Conservation (phyloP, 306 rosid genomes). For the Morella rubra region DNA sequence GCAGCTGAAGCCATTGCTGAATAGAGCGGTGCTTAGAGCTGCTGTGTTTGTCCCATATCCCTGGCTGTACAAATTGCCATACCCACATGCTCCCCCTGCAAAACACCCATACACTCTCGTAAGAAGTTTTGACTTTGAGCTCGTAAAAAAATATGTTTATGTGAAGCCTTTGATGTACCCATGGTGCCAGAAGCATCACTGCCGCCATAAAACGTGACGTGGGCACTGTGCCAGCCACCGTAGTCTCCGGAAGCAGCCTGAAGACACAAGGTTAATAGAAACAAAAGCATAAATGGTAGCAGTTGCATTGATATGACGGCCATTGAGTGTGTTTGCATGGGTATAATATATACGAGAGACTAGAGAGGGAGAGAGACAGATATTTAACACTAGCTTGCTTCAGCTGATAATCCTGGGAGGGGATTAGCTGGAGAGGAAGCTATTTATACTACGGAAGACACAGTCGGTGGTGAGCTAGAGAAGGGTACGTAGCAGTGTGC, state of each 20-base stretch:
- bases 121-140: too few relatives aligned
- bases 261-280: conserved; percentile 5
- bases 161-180: conserved; percentile 24
- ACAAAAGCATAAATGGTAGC: not conserved
- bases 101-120: too few relatives aligned
- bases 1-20: conserved; percentile 38
- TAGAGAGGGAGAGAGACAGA: not conserved
- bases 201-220: conserved; percentile 47
- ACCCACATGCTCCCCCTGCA: conserved; percentile 49
- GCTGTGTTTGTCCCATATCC: conserved; percentile 44
- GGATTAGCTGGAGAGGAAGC: not conserved
- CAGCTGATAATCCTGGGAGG: not conserved
- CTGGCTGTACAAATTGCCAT: conserved; percentile 43
- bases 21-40: conserved; percentile 41
- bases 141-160: too few relatives aligned
- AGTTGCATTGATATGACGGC: not conserved
- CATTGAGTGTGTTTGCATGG: conserved; percentile 1
- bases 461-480: not conserved
- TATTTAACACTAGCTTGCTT: not conserved
- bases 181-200: conserved; percentile 46
- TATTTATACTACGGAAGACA: conserved; percentile 6
- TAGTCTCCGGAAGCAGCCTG: not conserved
- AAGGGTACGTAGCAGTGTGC: too few relatives aligned
- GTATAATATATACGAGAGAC: not conserved
- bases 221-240: conserved; percentile 36